Evolutionary conservation across 106 monocot genomes (phyloP).

Genomic region (Posidonia australis): DNA sequence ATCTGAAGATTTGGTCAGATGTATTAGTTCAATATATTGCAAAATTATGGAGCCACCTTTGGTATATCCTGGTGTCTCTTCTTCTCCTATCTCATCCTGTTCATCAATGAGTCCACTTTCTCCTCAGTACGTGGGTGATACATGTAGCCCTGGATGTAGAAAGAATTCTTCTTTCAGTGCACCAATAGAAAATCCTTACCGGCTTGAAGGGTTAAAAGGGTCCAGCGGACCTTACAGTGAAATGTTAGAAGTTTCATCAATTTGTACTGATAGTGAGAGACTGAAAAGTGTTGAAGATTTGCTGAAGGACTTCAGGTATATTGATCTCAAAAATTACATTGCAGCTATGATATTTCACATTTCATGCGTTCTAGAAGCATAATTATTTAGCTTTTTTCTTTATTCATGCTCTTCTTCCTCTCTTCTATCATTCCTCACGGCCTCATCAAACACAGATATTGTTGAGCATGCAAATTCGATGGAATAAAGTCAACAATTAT

Average conservation of each 20-base stretch:
- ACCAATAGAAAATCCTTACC: conserved; percentile 75
- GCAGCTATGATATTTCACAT: too few relatives aligned
- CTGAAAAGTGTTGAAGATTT: too few relatives aligned
- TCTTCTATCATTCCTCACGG: too few relatives aligned
- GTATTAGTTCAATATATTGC: conserved; percentile 70
- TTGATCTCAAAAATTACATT: too few relatives aligned
- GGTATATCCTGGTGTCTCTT: conserved; percentile 25
- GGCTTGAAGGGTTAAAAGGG: conserved; percentile 75
- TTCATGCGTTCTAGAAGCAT: too few relatives aligned
- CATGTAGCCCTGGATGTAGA: conserved; percentile 52
- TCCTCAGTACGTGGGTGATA: conserved; percentile 52
- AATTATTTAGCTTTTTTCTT: too few relatives aligned
- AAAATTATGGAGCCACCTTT: conserved; percentile 69
- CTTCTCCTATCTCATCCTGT: conserved; percentile 63
- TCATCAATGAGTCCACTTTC: conserved; percentile 70
- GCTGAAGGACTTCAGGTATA: too few relatives aligned
- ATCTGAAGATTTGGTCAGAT: conserved; percentile 73
- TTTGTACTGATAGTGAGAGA: conserved; percentile 17
- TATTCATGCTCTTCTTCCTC: too few relatives aligned
- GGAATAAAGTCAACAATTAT: too few relatives aligned
- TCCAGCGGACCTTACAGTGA: conserved; percentile 87
- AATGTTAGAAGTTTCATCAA: conserved; percentile 74
- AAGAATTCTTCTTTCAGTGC: conserved; percentile 59
- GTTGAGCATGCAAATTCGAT: too few relatives aligned
- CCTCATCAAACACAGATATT: too few relatives aligned